These are phyloP conservation scores for Arthrobotrys conoides DNA, from an alignment of 2,329 filamentous ascomycete genomes.

Conservation along the genomic window DNA sequence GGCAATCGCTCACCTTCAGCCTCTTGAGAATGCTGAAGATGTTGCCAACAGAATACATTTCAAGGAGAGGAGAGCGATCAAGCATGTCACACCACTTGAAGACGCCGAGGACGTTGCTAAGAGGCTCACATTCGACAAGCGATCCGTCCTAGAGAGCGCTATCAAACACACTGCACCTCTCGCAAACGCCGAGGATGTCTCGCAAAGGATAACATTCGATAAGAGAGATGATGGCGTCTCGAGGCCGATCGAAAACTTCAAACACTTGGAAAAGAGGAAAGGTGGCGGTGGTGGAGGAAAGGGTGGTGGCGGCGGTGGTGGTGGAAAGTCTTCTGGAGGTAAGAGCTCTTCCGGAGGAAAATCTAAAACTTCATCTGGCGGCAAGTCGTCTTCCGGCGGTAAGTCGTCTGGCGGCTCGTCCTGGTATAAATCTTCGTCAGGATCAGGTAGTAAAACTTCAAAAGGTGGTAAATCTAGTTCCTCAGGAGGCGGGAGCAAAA, in stretches of 20 bases:
- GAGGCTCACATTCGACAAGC: conserved; percentile 40
- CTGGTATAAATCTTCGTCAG: conserved; percentile 43
- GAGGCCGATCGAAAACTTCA: conserved; percentile 31
- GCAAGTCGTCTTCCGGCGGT: conserved; percentile 27
- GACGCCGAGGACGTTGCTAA: conserved; percentile 35
- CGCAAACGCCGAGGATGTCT: conserved; percentile 33
- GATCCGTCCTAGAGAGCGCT: conserved; percentile 23
- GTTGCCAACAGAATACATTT: conserved; percentile 37
- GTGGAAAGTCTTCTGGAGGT: conserved; percentile 67
- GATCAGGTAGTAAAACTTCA: conserved; percentile 26
- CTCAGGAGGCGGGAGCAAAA: conserved; percentile 48
- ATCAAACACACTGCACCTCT: conserved; percentile 28
- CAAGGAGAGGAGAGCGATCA: conserved; percentile 35
- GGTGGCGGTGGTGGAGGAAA: conserved; percentile 41
- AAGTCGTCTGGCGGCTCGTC: conserved; percentile 59
- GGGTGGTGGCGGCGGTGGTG: conserved; percentile 45
- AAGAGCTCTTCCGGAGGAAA: conserved; percentile 63
- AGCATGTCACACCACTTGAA: conserved; percentile 18
- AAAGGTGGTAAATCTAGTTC: conserved; percentile 44
- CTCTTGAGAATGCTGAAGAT: conserved; percentile 22
- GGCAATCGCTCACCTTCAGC: conserved; percentile 32
- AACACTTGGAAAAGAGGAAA: conserved; percentile 50
- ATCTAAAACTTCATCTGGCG: conserved; percentile 35
- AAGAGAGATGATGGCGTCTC: conserved; percentile 28
- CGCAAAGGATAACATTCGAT: conserved; percentile 34